These are phyloP conservation scores for Panicum miliaceum DNA, from an alignment of 176 grass and related monocot genomes.

Conservation along the genomic window DNA sequence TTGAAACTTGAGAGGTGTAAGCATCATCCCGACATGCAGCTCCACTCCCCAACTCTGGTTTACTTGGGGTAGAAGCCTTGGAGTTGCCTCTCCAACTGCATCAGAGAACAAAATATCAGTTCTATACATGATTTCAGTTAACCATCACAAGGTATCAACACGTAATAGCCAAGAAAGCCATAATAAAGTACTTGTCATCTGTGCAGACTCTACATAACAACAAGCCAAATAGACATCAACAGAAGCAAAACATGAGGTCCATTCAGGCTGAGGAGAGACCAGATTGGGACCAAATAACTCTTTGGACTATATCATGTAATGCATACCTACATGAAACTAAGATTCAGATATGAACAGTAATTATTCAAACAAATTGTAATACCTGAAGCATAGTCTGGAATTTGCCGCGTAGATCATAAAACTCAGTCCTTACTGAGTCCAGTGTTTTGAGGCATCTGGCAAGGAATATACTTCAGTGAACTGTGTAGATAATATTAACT, in stretches of 20 bases:
- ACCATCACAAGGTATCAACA: background rate
- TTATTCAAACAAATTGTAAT: slow-evolving; percentile 5
- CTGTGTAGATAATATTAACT: background rate
- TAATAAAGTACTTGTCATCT: background rate
- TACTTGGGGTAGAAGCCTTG: slow-evolving; percentile 44
- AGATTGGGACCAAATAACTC: background rate
- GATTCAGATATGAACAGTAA: background rate
- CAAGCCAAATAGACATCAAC: background rate
- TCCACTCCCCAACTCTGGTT: background rate
- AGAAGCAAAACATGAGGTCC: background rate
- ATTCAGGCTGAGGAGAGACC: background rate
- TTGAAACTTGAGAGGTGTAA: background rate
- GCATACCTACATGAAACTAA: background rate
- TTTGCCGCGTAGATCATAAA: slow-evolving; percentile 50
- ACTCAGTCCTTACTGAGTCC: slow-evolving; percentile 46
- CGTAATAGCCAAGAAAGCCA: background rate
- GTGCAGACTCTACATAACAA: background rate
- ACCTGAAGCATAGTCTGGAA: slow-evolving; percentile 72
- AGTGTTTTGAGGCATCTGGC: slow-evolving; percentile 54
- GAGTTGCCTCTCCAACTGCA: slow-evolving; percentile 64
- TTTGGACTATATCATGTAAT: background rate
- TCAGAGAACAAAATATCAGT: slow-evolving; percentile 30
- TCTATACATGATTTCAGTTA: background rate
- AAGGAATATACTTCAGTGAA: slow-evolving; percentile 17
- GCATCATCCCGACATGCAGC: slow-evolving; percentile 31